Conservation (phyloP, 495 filamentous ascomycete genomes). For the Penicillium coprophilum region DNA sequence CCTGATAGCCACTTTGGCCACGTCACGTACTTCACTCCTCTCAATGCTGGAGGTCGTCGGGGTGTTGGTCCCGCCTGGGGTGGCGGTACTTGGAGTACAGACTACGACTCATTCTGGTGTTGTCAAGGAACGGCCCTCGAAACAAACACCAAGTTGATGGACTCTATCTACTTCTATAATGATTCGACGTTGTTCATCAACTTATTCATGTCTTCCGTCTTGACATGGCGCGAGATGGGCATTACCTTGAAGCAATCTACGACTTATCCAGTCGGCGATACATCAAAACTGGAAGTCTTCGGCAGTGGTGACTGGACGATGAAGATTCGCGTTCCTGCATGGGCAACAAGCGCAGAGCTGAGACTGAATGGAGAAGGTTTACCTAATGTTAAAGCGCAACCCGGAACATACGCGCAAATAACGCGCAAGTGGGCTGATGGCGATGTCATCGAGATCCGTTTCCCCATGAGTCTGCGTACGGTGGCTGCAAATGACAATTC, state of each 20-base stretch:
- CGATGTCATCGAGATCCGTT: background rate
- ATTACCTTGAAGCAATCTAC: conserved; percentile 2
- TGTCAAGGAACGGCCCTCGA: conserved; percentile 1
- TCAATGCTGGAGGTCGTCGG: background rate
- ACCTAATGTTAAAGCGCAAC: background rate
- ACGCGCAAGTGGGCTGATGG: conserved; percentile 1
- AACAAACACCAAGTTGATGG: conserved; percentile 7
- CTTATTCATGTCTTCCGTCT: conserved; percentile 1
- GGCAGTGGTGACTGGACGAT: background rate
- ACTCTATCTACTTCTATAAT: conserved; percentile 1
- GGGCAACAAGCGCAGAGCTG: background rate
- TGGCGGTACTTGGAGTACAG: conserved; percentile 6
- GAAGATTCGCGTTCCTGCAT: conserved; percentile 3
- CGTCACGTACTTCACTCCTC: conserved; percentile 1
- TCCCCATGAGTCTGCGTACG: background rate
- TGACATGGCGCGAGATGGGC: background rate
- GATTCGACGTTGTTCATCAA: conserved; percentile 1
- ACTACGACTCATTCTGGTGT: conserved; percentile 8
- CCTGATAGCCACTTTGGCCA: background rate
- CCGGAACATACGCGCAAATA: background rate
- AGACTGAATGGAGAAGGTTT: background rate
- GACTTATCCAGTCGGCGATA: conserved; percentile 3
- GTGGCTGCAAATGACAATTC: conserved; percentile 1
- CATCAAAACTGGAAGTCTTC: background rate
- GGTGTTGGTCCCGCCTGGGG: conserved; percentile 6